A percentile compares a stretch with the other conserved stretches of the same genome.
These are phyloP conservation scores for Vigna hirtella DNA, from an alignment of 306 rosid species.

Conservation along the genomic window DNA sequence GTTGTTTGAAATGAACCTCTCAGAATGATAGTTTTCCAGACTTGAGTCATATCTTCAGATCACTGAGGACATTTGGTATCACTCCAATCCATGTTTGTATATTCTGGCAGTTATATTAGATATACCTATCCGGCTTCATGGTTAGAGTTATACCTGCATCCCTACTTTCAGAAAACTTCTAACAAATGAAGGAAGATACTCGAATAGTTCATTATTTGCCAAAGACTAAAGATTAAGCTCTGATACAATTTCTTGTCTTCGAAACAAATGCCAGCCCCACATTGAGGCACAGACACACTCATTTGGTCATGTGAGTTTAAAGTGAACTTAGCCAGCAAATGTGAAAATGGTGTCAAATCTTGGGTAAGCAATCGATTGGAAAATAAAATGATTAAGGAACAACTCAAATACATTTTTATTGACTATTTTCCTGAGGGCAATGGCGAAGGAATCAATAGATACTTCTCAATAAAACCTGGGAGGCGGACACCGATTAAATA, in stretches of 20 bases:
- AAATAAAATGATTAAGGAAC: background rate
- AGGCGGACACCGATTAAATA: conserved; percentile 3
- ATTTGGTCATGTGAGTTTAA: conserved; percentile 23
- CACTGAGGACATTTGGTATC: conserved; percentile 13
- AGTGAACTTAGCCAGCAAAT: conserved; percentile 26
- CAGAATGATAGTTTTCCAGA: conserved; percentile 29
- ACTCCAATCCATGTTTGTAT: background rate
- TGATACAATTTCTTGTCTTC: conserved; percentile 10
- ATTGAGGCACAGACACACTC: conserved; percentile 22
- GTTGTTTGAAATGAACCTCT: conserved; percentile 25
- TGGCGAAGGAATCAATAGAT: background rate
- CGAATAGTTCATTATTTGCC: conserved; percentile 18
- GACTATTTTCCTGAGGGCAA: background rate
- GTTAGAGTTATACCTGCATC: conserved; percentile 2
- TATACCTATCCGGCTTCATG: conserved; percentile 30
- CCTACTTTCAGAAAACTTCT: conserved; percentile 20
- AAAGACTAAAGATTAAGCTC: background rate
- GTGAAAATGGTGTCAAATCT: conserved; percentile 10
- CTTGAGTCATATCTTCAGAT: conserved; percentile 19
- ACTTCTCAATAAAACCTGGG: background rate
- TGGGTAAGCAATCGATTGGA: conserved; percentile 1
- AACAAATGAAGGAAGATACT: background rate
- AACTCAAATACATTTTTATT: background rate
- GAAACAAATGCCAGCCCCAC: conserved; percentile 18
- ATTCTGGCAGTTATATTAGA: conserved; percentile 3